Conservation (phyloP, 108 stramenopile species). For the Discostella stelligeroides region DNA sequence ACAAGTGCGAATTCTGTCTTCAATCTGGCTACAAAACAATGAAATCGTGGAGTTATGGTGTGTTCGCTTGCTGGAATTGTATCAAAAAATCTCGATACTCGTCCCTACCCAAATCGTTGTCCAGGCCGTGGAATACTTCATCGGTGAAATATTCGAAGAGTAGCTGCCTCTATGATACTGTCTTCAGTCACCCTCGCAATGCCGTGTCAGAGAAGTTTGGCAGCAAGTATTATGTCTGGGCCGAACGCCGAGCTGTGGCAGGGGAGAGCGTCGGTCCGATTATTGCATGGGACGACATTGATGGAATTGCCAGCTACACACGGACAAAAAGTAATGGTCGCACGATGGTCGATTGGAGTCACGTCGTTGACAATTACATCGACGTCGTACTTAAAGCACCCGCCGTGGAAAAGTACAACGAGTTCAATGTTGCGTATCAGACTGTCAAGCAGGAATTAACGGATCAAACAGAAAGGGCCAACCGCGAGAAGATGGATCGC, state of each 20-base stretch:
- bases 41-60: constrained; percentile 4
- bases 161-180: not conserved
- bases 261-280: constrained; percentile 14
- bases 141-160: not conserved
- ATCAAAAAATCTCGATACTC: not conserved
- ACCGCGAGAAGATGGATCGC: constrained; percentile 4
- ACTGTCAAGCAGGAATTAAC: constrained; percentile 3
- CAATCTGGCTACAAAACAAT: no score
- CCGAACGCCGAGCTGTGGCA: constrained; percentile 5
- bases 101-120: not conserved
- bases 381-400: no score
- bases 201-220: constrained; percentile 1
- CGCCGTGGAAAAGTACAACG: constrained; percentile 5
- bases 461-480: not conserved
- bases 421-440: constrained; percentile 13
- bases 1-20: constrained; percentile 24
- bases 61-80: constrained; percentile 19
- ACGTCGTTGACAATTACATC: not conserved
- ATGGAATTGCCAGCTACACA: not conserved
- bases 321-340: not conserved
- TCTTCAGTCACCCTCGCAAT: constrained; percentile 2
- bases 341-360: no score
- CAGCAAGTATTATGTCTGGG: constrained; percentile 15
- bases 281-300: constrained; percentile 15
- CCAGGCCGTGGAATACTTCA: constrained; percentile 8